Conservation (phyloP, 228 moss, liverwort and hornwort genomes). For the Sphagnum fallax region DNA sequence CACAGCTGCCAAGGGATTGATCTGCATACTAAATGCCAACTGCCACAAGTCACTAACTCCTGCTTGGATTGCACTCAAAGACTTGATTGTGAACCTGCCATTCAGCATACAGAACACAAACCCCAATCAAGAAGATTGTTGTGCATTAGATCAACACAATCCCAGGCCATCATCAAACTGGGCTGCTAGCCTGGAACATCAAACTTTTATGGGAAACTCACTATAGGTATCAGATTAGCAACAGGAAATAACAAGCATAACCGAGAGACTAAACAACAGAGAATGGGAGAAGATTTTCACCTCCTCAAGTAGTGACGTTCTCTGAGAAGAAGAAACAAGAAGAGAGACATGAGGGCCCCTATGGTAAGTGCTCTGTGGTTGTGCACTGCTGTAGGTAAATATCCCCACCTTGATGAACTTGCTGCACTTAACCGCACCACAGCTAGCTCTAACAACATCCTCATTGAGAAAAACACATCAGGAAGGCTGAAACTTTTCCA, state of each 20-base stretch:
- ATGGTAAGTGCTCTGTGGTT: conserved; percentile 12
- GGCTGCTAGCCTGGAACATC: neutral
- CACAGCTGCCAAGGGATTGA: conserved; percentile 90
- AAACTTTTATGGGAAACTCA: neutral
- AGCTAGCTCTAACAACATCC: conserved; percentile 53
- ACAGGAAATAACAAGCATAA: conserved; percentile 8
- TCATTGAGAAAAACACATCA: conserved; percentile 55
- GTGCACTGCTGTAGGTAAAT: conserved; percentile 4
- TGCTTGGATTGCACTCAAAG: conserved; percentile 34
- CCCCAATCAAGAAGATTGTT: neutral
- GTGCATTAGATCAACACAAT: neutral
- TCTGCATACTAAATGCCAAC: conserved; percentile 90
- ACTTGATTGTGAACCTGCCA: conserved; percentile 41
- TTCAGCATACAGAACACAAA: neutral
- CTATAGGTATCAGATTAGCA: neutral
- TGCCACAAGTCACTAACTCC: conserved; percentile 76
- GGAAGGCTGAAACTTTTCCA: conserved; percentile 42
- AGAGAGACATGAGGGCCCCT: conserved; percentile 20
- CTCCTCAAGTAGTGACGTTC: conserved; percentile 19
- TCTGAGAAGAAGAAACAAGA: conserved; percentile 24
- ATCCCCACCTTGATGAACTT: conserved; percentile 13
- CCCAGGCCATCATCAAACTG: neutral
- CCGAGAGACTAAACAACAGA: neutral
- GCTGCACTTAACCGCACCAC: conserved; percentile 15
- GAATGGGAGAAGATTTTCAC: conserved; percentile 5